Conservation (phyloP, 2,329 filamentous ascomycete species). For the Trichophyton verrucosum region DNA sequence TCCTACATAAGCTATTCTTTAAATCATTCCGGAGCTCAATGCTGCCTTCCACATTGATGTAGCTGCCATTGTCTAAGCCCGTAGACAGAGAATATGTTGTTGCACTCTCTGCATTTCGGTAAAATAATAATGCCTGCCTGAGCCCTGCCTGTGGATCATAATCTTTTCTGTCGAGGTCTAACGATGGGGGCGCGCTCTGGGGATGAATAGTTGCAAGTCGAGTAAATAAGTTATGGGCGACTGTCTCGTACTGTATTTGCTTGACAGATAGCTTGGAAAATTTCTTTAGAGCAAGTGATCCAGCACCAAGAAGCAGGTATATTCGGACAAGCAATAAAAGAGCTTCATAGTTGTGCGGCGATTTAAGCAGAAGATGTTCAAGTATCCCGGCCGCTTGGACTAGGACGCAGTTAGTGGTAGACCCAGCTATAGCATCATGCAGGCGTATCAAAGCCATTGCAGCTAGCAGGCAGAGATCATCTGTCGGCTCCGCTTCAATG, state of each 20-base stretch:
- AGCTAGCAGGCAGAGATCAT: slow-evolving; percentile 34
- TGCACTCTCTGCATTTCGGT: slow-evolving; percentile 28
- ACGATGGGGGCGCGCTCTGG: slow-evolving; percentile 28
- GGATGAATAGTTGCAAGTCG: slow-evolving; percentile 38
- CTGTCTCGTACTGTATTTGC: slow-evolving; percentile 37
- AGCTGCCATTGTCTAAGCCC: slow-evolving; percentile 32
- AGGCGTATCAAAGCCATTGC: slow-evolving; percentile 31
- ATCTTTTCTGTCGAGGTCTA: slow-evolving; percentile 30
- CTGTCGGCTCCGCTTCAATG: slow-evolving; percentile 33
- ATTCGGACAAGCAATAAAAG: slow-evolving; percentile 34
- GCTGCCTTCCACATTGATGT: slow-evolving; percentile 33
- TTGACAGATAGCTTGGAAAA: slow-evolving; percentile 37
- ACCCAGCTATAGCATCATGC: slow-evolving; percentile 14
- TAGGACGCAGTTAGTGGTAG: slow-evolving; percentile 21
- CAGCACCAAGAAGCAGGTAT: slow-evolving; percentile 33
- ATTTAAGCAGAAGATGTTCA: slow-evolving; percentile 29
- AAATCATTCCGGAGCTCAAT: slow-evolving; percentile 30
- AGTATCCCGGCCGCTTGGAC: slow-evolving; percentile 26
- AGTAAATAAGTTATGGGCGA: slow-evolving; percentile 37
- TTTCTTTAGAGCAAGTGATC: slow-evolving; percentile 34
- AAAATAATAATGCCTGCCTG: slow-evolving; percentile 31
- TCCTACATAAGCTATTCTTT: slow-evolving; percentile 29
- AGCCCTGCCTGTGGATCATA: slow-evolving; percentile 32
- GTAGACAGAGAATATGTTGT: slow-evolving; percentile 25
- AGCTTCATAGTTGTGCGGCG: slow-evolving; percentile 36